phyloP scores from a whole-genome alignment of 116 monocot species.

The Cymodocea nodosa region DNA sequence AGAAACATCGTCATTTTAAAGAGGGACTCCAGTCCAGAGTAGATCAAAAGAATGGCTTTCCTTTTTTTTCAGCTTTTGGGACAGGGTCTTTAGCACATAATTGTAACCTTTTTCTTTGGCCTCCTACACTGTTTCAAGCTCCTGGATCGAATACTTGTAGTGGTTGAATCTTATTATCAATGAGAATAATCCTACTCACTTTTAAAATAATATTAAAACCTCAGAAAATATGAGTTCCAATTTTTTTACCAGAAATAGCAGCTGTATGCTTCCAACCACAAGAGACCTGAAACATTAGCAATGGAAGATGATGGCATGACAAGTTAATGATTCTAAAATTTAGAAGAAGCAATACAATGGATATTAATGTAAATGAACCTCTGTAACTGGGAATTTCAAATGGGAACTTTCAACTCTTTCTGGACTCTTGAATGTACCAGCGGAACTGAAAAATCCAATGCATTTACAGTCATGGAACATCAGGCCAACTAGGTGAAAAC shows the following conservation, averaged over 20 bases:
- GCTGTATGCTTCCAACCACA: conserved; percentile 99
- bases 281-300: conserved; percentile 41
- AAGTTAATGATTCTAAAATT: background rate
- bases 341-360: background rate
- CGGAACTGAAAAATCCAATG: conserved; percentile 30
- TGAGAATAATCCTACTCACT: no score
- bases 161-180: no score
- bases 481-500: background rate
- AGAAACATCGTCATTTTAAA: no score
- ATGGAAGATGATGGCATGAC: background rate
- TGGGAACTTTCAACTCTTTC: conserved; percentile 35
- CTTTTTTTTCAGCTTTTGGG: no score
- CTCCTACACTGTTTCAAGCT: no score
- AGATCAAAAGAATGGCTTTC: no score
- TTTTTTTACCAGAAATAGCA: conserved; percentile 52
- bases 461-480: background rate
- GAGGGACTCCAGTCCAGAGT: no score
- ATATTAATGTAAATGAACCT: conserved; percentile 26
- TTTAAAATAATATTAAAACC: background rate
- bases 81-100: no score
- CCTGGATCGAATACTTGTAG: no score
- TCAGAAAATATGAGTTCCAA: background rate
- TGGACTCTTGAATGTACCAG: conserved; percentile 44
- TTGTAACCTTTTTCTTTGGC: no score
- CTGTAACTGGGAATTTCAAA: conserved; percentile 47